phyloP scores from a whole-genome alignment of 805 yeast genomes.

The Allodekkera sacchari region DNA sequence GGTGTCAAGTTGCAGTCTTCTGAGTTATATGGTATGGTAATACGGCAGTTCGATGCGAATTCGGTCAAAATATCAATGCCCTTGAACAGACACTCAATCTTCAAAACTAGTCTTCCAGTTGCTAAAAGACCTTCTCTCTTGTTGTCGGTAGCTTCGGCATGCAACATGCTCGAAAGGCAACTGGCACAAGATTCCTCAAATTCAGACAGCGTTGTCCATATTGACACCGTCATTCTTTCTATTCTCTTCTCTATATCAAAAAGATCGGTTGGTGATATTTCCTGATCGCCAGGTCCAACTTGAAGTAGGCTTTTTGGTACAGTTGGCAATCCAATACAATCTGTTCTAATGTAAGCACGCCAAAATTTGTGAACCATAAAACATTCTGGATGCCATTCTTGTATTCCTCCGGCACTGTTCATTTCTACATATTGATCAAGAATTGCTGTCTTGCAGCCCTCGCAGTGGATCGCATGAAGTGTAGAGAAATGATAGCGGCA shows the following conservation, averaged over 20 bases:
- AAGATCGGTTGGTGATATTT: slow-evolving; percentile 38
- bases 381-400: slow-evolving; percentile 99
- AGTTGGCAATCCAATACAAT: slow-evolving; percentile 47
- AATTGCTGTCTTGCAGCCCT: slow-evolving; percentile 87
- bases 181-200: slow-evolving; percentile 89
- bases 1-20: slow-evolving; percentile 24
- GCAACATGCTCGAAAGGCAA: slow-evolving; percentile 85
- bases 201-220: slow-evolving; percentile 82
- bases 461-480: slow-evolving; percentile 78
- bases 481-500: slow-evolving; percentile 93
- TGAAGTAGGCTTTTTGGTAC: slow-evolving; percentile 5
- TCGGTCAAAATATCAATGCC: slow-evolving; percentile 52
- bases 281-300: slow-evolving; percentile 15
- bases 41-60: slow-evolving; percentile 12
- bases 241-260: slow-evolving; percentile 55
- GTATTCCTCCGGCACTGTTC: slow-evolving; percentile 81
- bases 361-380: slow-evolving; percentile 96
- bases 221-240: slow-evolving; percentile 46
- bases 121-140: slow-evolving; percentile 58
- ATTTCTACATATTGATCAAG: slow-evolving; percentile 92
- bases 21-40: slow-evolving; percentile 13
- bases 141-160: slow-evolving; percentile 68
- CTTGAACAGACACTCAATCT: slow-evolving; percentile 66
- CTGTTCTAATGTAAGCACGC: slow-evolving; percentile 74
- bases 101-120: slow-evolving; percentile 64